Percentiles rank a stretch among this genome's conserved stretches.
Evolutionary conservation across 108 stramenopile genomes (phyloP).

Genomic region (Nitzschia putrida): DNA sequence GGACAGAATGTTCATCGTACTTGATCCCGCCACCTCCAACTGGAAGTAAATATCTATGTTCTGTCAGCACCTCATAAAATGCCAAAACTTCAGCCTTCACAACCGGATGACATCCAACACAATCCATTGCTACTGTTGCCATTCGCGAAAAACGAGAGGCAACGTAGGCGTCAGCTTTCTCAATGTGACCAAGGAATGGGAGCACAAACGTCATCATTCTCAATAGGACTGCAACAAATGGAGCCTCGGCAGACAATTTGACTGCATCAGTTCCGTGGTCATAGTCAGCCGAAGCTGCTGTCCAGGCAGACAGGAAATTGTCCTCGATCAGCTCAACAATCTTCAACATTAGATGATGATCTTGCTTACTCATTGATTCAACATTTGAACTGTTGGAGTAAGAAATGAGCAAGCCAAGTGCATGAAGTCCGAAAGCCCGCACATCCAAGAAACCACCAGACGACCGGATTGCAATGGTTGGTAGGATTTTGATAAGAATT

Average conservation of each 20-base stretch:
- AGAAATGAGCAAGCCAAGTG: conserved; percentile 69
- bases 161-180: conserved; percentile 47
- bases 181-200: conserved; percentile 52
- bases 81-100: conserved; percentile 69
- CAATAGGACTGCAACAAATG: conserved; percentile 66
- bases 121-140: conserved; percentile 58
- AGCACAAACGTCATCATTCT: conserved; percentile 79
- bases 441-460: conserved; percentile 53
- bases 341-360: conserved; percentile 67
- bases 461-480: conserved; percentile 61
- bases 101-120: conserved; percentile 48
- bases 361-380: conserved; percentile 26
- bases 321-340: conserved; percentile 72
- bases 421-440: conserved; percentile 68
- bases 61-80: conserved; percentile 73
- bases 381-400: conserved; percentile 50
- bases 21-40: conserved; percentile 39
- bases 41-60: conserved; percentile 35
- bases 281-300: conserved; percentile 59
- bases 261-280: conserved; percentile 58
- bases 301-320: conserved; percentile 73
- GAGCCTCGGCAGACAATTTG: conserved; percentile 58
- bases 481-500: conserved; percentile 81
- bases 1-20: conserved; percentile 52
- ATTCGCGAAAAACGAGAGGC: conserved; percentile 67